Conservation (phyloP, 768 basidiomycete genomes). For the Lentinula lateritia region DNA sequence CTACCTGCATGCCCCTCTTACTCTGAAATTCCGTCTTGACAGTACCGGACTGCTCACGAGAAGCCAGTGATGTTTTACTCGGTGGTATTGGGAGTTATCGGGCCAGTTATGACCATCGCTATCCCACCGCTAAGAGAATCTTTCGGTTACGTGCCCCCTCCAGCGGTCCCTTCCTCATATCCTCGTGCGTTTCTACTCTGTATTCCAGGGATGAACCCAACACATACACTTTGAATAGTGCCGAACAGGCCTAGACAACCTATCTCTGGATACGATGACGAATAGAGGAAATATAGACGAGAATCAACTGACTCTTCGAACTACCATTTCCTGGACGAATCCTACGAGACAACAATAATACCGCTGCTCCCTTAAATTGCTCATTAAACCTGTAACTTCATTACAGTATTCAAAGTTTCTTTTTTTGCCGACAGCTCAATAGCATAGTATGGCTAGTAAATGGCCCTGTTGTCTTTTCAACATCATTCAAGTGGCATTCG, state of each 20-base stretch:
- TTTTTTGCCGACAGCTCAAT: no score
- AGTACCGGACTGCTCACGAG: conserved; percentile 93
- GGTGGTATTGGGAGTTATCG: conserved; percentile 64
- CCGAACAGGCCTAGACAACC: conserved; percentile 66
- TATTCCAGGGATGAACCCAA: background rate
- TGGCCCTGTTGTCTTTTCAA: no score
- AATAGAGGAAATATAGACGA: background rate
- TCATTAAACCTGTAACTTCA: no score
- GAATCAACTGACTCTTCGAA: background rate
- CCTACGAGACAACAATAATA: background rate
- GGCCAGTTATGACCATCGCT: conserved; percentile 66
- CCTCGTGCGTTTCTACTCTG: conserved; percentile 50
- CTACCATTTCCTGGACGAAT: background rate
- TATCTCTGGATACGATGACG: conserved; percentile 73
- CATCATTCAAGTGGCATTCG: background rate
- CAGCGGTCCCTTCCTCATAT: conserved; percentile 70
- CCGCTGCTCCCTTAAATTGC: no score
- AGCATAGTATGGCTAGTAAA: no score
- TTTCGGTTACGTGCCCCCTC: conserved; percentile 68
- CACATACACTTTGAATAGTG: conserved; percentile 31
- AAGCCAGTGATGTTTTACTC: conserved; percentile 90
- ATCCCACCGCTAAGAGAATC: conserved; percentile 74
- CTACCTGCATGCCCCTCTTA: background rate
- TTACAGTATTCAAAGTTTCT: no score
- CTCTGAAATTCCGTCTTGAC: conserved; percentile 6